Percentiles rank a stretch among this genome's conserved stretches.
Conservation (phyloP, 1,284 basidiomycete species). For the Ustilago trichophora region DNA sequence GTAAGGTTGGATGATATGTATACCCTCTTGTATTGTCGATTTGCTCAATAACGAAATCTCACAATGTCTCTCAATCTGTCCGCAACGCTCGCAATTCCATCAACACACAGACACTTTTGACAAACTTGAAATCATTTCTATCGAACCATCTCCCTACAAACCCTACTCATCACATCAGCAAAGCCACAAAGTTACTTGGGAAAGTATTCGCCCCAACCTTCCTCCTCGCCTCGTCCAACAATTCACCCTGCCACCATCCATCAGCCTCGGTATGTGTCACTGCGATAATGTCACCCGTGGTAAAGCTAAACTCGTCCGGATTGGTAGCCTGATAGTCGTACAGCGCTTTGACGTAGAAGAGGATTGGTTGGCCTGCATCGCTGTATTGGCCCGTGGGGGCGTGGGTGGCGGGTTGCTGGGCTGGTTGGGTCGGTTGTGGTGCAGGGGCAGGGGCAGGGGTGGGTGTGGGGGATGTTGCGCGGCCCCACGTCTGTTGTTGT, state of each 20-base stretch:
- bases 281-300: slow-evolving; percentile 88
- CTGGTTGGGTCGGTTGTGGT: not conserved
- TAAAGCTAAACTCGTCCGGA: slow-evolving; percentile 86
- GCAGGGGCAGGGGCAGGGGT: slow-evolving; percentile 23
- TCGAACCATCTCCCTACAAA: too few relatives aligned
- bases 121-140: too few relatives aligned
- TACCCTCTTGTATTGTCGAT: too few relatives aligned
- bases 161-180: slow-evolving; percentile 71
- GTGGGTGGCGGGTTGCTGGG: slow-evolving; percentile 21
- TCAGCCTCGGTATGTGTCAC: slow-evolving; percentile 90
- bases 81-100: too few relatives aligned
- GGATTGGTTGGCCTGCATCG: slow-evolving; percentile 78
- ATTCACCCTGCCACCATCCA: slow-evolving; percentile 87
- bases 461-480: slow-evolving; percentile 30
- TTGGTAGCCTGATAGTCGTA: slow-evolving; percentile 90
- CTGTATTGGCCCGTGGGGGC: slow-evolving; percentile 77
- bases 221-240: slow-evolving; percentile 84
- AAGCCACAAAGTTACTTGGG: slow-evolving; percentile 83
- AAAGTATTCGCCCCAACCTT: slow-evolving; percentile 83
- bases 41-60: too few relatives aligned
- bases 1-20: too few relatives aligned
- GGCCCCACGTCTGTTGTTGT: slow-evolving; percentile 35
- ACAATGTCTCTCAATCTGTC: too few relatives aligned
- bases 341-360: slow-evolving; percentile 82
- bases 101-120: too few relatives aligned